Conservation (phyloP, 805 yeast species). For the Clavispora asparagi region DNA sequence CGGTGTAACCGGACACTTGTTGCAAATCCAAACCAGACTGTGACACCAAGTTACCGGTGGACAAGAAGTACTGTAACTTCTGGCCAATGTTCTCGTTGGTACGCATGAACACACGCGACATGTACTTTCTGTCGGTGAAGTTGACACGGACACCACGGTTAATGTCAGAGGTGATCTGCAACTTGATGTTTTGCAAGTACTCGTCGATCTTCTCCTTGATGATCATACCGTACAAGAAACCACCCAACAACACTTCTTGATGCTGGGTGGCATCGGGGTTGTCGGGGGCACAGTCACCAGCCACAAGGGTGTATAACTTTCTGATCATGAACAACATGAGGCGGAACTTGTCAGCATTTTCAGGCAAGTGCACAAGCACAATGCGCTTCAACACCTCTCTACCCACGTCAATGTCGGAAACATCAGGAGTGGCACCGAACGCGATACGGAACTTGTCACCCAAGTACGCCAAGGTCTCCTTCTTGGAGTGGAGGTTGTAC, state of each 20-base stretch:
- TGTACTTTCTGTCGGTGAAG: constrained; percentile 78
- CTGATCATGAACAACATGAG: constrained; percentile 91
- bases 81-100: constrained; percentile 92
- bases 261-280: constrained; percentile 99
- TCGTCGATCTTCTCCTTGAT: constrained; percentile 95
- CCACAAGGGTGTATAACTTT: constrained; percentile 89
- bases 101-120: constrained; percentile 70
- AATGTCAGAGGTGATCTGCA: constrained; percentile 75
- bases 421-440: constrained; percentile 82
- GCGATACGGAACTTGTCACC: constrained; percentile 96
- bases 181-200: constrained; percentile 65
- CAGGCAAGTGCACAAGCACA: constrained; percentile 80
- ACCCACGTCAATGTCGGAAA: constrained; percentile 88
- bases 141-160: constrained; percentile 77
- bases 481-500: constrained; percentile 70
- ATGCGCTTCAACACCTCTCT: constrained; percentile 74
- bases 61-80: constrained; percentile 87
- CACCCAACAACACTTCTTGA: constrained; percentile 93
- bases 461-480: constrained; percentile 87
- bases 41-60: constrained; percentile 95
- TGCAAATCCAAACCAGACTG: constrained; percentile 97
- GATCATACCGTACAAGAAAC: constrained; percentile 94
- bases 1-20: constrained; percentile 97
- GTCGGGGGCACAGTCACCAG: constrained; percentile 95
- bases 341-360: constrained; percentile 75